Base-by-base conservation (phyloP, 2,329 filamentous ascomycete species). In the Fusarium incarnatum region DNA sequence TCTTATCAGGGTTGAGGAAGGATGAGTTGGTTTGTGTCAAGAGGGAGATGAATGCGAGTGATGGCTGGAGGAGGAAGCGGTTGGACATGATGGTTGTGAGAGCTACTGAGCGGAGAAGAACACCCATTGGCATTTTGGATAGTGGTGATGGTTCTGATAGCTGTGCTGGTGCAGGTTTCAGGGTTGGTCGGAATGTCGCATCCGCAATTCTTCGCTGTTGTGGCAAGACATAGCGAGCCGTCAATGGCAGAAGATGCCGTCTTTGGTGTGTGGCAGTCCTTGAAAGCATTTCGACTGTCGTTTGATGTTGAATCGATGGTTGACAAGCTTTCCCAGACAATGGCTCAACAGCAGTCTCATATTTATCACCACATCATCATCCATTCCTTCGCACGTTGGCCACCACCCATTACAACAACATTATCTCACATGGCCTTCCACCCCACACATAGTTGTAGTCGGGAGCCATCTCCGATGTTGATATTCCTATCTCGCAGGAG, bases 1-100 rank as follows among this genome's bases (percentile, higher is more conserved):
- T 78, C 28, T 78, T 79, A 55, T 86, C 83, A 1, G 85, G 83
- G 67, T 85, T 83, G 32, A 85, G 75, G 3, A 86, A 55, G 3
- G 57, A 11, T 0, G 71, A 63, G 12, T 80, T 81, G 11, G 76
- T 72, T 8, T 68, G 68, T 13, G 73, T 72, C 8, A 77, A 56
- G 2, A 73, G 22, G 6, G 68, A 68, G 6, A 77, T 66, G 30
- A 75, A 55, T 15, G 70, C 64, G 4, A 77, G 69, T 15, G 74
- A 77, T 0, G 76, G 76, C 15, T 54, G 49, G 1, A 77, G 54
- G 4, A 77, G 37, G 59, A 70, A 73, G 15, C 60, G 60, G 3
- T 71, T 76, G 1, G 73, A 62, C 76, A 77, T 77, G 11, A 77
- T 48, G 10, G 75, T 76, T 4, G 76, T 77, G 30, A 77, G 54